These are phyloP conservation scores for Fusarium pseudograminearum DNA, from an alignment of 2,329 filamentous ascomycete genomes.

Conservation along the genomic window DNA sequence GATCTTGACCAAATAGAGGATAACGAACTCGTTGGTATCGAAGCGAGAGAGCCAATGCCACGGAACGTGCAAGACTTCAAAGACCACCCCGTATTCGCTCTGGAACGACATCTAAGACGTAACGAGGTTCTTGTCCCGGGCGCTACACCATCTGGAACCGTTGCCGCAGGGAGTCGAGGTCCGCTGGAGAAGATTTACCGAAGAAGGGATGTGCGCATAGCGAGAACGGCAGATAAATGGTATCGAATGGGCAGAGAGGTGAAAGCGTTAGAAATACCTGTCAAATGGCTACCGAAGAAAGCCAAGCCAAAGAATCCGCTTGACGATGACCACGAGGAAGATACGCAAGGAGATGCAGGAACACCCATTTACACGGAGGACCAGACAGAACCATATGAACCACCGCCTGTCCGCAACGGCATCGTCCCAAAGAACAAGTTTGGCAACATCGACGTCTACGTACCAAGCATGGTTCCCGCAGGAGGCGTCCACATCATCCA, in stretches of 20 bases:
- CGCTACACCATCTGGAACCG: constrained; percentile 78
- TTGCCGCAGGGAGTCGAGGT: constrained; percentile 74
- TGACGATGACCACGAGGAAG: constrained; percentile 48
- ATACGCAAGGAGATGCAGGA: constrained; percentile 54
- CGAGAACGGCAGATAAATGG: constrained; percentile 88
- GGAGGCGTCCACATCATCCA: constrained; percentile 80
- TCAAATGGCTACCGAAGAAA: constrained; percentile 75
- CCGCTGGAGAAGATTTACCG: constrained; percentile 83
- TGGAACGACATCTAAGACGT: constrained; percentile 85
- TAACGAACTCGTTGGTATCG: constrained; percentile 76
- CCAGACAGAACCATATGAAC: constrained; percentile 78
- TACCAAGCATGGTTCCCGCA: constrained; percentile 87
- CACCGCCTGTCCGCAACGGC: constrained; percentile 81
- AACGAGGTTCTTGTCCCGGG: constrained; percentile 85
- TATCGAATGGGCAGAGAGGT: constrained; percentile 88
- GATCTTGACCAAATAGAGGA: constrained; percentile 89
- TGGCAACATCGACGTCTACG: constrained; percentile 93
- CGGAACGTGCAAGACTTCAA: constrained; percentile 89
- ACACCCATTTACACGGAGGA: constrained; percentile 70
- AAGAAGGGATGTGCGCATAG: constrained; percentile 81
- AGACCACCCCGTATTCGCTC: constrained; percentile 82
- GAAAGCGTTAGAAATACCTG: constrained; percentile 80
- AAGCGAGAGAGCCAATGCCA: constrained; percentile 85
- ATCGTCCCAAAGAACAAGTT: constrained; percentile 90
- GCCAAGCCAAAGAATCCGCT: constrained; percentile 49